Evolutionary conservation across 345 rosid species (phyloP).

Genomic region (Eucalyptus polybractea): DNA sequence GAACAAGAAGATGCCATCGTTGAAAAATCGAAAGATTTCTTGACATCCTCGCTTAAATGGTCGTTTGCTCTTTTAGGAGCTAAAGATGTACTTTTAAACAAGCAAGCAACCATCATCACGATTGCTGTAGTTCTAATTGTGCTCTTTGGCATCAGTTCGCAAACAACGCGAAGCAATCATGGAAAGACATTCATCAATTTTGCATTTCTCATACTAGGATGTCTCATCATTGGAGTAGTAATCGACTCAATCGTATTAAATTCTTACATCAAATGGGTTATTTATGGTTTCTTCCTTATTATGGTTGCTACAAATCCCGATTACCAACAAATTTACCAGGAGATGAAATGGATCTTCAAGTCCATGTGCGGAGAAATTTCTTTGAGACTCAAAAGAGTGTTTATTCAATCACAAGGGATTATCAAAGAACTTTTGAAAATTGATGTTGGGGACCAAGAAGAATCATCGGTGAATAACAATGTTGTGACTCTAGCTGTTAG

Average conservation of each 20-base stretch:
- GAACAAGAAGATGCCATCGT: background rate
- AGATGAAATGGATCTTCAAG: background rate
- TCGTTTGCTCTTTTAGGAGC: background rate
- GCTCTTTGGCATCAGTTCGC: background rate
- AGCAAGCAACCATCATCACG: background rate
- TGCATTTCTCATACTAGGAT: background rate
- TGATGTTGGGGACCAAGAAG: background rate
- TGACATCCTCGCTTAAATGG: background rate
- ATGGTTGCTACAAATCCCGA: background rate
- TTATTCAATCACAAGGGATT: background rate
- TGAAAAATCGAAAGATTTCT: background rate
- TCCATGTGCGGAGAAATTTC: background rate
- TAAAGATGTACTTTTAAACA: background rate
- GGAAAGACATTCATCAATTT: background rate
- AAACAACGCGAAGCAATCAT: background rate
- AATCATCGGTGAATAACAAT: background rate
- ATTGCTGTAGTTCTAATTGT: background rate
- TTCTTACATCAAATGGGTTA: background rate
- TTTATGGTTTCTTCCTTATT: background rate
- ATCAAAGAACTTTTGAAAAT: background rate
- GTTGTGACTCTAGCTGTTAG: background rate
- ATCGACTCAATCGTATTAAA: background rate
- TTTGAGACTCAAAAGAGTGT: background rate
- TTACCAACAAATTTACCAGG: background rate
- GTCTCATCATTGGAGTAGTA: background rate